Percentiles rank a stretch among this genome's conserved stretches.
Conservation (phyloP, 2,329 filamentous ascomycete species). For the Cladosporium cucumerinum region DNA sequence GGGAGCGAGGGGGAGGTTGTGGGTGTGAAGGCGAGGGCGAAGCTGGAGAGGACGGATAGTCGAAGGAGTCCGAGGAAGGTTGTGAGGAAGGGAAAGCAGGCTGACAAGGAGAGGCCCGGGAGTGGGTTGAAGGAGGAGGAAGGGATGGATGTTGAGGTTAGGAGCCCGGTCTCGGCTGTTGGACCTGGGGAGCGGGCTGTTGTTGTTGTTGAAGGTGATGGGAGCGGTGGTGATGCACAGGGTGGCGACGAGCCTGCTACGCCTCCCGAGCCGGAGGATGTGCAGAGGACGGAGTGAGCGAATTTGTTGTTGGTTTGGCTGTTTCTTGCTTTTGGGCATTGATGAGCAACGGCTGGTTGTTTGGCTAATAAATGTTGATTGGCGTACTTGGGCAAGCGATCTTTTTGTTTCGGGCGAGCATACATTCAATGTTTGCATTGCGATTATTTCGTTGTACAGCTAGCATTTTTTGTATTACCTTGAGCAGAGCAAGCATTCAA, state of each 20-base stretch:
- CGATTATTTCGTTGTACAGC: neutral
- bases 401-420: neutral
- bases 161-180: slow-evolving; percentile 11
- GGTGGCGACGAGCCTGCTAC: slow-evolving; percentile 21
- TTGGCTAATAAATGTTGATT: neutral
- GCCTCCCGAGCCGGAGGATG: slow-evolving; percentile 17
- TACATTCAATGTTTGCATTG: neutral
- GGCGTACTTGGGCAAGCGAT: neutral
- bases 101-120: slow-evolving; percentile 17
- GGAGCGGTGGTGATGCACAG: slow-evolving; percentile 3
- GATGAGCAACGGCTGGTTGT: neutral
- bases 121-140: slow-evolving; percentile 13
- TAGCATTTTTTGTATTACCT: neutral
- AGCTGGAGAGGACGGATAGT: slow-evolving; percentile 18
- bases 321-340: neutral
- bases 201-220: neutral
- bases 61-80: slow-evolving; percentile 29
- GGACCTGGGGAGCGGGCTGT: slow-evolving; percentile 6
- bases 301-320: neutral
- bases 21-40: slow-evolving; percentile 5
- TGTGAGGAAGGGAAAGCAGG: slow-evolving; percentile 24
- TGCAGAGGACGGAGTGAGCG: neutral
- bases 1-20: slow-evolving; percentile 30
- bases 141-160: slow-evolving; percentile 3
- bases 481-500: neutral